Evolutionary conservation across 352 stramenopile genomes (phyloP).

Genomic region (Phytophthora fragariaefolia): DNA sequence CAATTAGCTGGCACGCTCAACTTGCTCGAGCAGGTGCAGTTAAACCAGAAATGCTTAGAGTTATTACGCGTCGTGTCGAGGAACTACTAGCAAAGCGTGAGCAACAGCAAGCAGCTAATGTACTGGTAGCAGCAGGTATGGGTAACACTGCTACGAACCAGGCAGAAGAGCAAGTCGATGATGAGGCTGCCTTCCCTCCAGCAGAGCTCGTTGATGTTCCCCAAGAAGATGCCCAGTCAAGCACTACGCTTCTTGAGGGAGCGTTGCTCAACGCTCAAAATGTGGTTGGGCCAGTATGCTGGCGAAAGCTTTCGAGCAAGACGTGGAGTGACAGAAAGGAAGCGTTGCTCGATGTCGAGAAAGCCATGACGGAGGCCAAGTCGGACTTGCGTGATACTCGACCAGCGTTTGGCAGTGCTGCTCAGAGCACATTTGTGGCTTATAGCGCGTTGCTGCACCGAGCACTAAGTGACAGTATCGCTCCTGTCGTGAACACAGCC

Average conservation of each 20-base stretch:
- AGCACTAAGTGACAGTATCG: slow-evolving; percentile 69
- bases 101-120: slow-evolving; percentile 36
- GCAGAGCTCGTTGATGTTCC: slow-evolving; percentile 39
- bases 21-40: slow-evolving; percentile 37
- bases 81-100: slow-evolving; percentile 61
- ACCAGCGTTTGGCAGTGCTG: slow-evolving; percentile 59
- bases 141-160: slow-evolving; percentile 51
- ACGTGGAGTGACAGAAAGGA: slow-evolving; percentile 87
- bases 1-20: slow-evolving; percentile 33
- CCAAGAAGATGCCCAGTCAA: slow-evolving; percentile 61
- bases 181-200: slow-evolving; percentile 39
- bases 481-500: slow-evolving; percentile 74
- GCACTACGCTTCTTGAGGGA: slow-evolving; percentile 51
- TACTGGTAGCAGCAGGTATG: slow-evolving; percentile 30
- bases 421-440: slow-evolving; percentile 69
- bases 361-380: slow-evolving; percentile 71
- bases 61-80: slow-evolving; percentile 79
- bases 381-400: slow-evolving; percentile 73
- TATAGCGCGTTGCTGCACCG: slow-evolving; percentile 73
- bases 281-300: slow-evolving; percentile 68
- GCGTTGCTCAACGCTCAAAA: slow-evolving; percentile 46
- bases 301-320: slow-evolving; percentile 84
- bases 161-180: slow-evolving; percentile 46
- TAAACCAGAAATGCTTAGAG: slow-evolving; percentile 81
- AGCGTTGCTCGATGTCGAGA: slow-evolving; percentile 77